Evolutionary conservation across 2,329 filamentous ascomycete species (phyloP).

Genomic region (Trichoderma guizhouense): DNA sequence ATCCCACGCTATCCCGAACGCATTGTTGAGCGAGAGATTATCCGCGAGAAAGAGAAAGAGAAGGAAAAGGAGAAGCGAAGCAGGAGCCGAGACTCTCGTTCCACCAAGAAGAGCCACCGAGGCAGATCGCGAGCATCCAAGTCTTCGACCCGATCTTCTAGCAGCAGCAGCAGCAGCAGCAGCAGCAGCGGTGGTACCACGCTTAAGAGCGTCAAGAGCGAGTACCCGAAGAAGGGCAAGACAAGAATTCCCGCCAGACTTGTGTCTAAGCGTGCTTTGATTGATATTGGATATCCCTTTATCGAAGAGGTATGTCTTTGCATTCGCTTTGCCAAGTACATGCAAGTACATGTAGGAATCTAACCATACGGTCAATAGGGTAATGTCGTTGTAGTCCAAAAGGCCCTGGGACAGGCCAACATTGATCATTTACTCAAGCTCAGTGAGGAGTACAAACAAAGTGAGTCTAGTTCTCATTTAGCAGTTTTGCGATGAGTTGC

Average conservation of each 20-base stretch:
- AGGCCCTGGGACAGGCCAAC: conserved; percentile 82
- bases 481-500: conserved; percentile 16
- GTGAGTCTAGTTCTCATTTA: conserved; percentile 36
- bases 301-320: conserved; percentile 66
- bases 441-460: conserved; percentile 71
- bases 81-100: conserved; percentile 39
- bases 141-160: conserved; percentile 42
- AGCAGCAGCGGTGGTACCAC: conserved; percentile 47
- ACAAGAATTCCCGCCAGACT: conserved; percentile 80
- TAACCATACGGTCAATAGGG: conserved; percentile 49
- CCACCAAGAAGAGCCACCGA: conserved; percentile 36
- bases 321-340: neutral
- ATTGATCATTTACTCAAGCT: conserved; percentile 85
- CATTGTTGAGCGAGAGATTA: conserved; percentile 60
- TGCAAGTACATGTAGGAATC: neutral
- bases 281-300: conserved; percentile 82
- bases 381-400: conserved; percentile 74
- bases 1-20: conserved; percentile 42
- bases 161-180: conserved; percentile 45
- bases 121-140: conserved; percentile 42
- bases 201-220: conserved; percentile 52
- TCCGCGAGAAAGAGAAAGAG: conserved; percentile 38
- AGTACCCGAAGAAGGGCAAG: conserved; percentile 80
- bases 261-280: conserved; percentile 75
- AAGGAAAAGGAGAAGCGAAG: conserved; percentile 37